phyloP scores from a whole-genome alignment of 805 yeast genomes.

The Scheffersomyces ergatensis region DNA sequence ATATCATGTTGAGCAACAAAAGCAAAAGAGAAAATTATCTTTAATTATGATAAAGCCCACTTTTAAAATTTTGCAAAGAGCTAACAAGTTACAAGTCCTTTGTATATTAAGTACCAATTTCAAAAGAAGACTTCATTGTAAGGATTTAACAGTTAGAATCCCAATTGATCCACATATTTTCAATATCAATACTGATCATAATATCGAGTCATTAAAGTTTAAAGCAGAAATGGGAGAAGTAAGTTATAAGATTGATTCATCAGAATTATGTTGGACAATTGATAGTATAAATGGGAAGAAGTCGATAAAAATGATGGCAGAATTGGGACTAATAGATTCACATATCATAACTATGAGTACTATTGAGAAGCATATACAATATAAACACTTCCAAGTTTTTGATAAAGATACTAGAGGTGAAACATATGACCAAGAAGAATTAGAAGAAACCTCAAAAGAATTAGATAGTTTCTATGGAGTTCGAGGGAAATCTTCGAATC shows the following conservation, averaged over 20 bases:
- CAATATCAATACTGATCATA: conserved; percentile 6
- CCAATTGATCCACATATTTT: conserved; percentile 38
- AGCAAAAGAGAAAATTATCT: conserved; percentile 37
- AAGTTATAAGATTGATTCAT: conserved; percentile 65
- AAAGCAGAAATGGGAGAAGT: conserved; percentile 74
- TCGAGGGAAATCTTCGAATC: conserved; percentile 28
- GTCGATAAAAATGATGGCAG: conserved; percentile 54
- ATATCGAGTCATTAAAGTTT: conserved; percentile 49
- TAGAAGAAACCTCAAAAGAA: conserved; percentile 26
- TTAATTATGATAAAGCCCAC: conserved; percentile 42
- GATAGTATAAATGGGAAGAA: conserved; percentile 63
- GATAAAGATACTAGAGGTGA: background rate
- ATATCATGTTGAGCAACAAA: conserved; percentile 40
- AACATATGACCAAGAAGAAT: conserved; percentile 7
- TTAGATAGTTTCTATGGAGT: conserved; percentile 34
- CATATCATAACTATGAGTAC: conserved; percentile 1
- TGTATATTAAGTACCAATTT: conserved; percentile 33
- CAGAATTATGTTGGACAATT: conserved; percentile 71
- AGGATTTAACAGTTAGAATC: conserved; percentile 24
- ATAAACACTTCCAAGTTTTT: background rate
- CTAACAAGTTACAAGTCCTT: conserved; percentile 29
- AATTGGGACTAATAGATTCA: conserved; percentile 28
- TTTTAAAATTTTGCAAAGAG: conserved; percentile 20
- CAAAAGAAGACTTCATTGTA: conserved; percentile 33
- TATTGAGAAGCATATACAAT: conserved; percentile 3